A percentile compares a stretch with the other conserved stretches of the same genome.
phyloP scores from a whole-genome alignment of 2,329 filamentous ascomycete species.

The Cladosporium sp. region DNA sequence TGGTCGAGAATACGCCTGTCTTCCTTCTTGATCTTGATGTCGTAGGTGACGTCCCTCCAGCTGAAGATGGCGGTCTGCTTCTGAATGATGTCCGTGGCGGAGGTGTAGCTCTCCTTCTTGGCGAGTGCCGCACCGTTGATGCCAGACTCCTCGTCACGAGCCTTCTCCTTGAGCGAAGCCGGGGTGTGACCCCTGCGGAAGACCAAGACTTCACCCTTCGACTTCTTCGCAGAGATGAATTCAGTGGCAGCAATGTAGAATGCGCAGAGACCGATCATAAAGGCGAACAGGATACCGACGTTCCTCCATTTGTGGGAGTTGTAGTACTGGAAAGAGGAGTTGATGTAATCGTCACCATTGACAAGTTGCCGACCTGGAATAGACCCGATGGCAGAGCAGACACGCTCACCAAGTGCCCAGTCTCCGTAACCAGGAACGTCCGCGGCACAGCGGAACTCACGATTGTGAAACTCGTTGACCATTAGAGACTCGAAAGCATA shows the following conservation, averaged over 20 bases:
- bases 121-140: slow-evolving; percentile 34
- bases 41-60: slow-evolving; percentile 79
- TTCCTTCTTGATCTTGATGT: slow-evolving; percentile 77
- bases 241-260: slow-evolving; percentile 49
- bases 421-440: not conserved
- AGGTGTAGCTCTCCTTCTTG: slow-evolving; percentile 40
- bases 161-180: slow-evolving; percentile 54
- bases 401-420: slow-evolving; percentile 27
- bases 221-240: slow-evolving; percentile 50
- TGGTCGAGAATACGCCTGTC: slow-evolving; percentile 75
- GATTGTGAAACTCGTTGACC: slow-evolving; percentile 71
- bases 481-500: slow-evolving; percentile 75
- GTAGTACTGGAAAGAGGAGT: slow-evolving; percentile 36
- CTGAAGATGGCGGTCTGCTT: slow-evolving; percentile 77
- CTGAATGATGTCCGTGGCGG: slow-evolving; percentile 52
- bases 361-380: slow-evolving; percentile 41
- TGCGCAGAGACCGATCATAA: slow-evolving; percentile 45
- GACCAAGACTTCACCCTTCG: slow-evolving; percentile 53
- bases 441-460: slow-evolving; percentile 55
- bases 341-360: slow-evolving; percentile 41
- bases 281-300: slow-evolving; percentile 48
- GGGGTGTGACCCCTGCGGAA: slow-evolving; percentile 49
- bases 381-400: slow-evolving; percentile 46
- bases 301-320: slow-evolving; percentile 50
- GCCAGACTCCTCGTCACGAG: slow-evolving; percentile 43